These are phyloP conservation scores for Pseudogymnoascus sp. DNA, from an alignment of 2,329 filamentous ascomycete genomes.

Conservation along the genomic window DNA sequence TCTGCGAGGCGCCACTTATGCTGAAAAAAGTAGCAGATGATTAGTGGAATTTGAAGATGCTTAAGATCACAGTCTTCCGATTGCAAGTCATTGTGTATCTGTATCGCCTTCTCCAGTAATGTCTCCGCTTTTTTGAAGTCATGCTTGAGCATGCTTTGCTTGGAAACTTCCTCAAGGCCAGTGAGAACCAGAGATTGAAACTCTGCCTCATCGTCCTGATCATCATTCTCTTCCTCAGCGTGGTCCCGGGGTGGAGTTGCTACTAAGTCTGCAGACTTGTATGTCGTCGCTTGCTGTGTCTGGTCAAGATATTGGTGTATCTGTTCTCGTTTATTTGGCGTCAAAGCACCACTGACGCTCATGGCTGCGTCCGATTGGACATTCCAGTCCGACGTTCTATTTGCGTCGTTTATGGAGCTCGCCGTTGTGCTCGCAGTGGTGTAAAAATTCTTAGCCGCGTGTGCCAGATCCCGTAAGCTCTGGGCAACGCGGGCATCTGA, in stretches of 20 bases:
- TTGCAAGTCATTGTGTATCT: conserved; percentile 10
- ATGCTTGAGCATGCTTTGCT: conserved; percentile 20
- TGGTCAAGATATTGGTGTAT: conserved; percentile 17
- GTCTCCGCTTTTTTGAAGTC: conserved; percentile 22
- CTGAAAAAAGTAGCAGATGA: conserved; percentile 22
- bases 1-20: conserved; percentile 20
- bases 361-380: background rate
- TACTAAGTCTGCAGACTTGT: background rate
- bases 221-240: conserved; percentile 13
- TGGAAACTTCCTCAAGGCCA: conserved; percentile 22
- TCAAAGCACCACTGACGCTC: conserved; percentile 12
- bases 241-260: background rate
- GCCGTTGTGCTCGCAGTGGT: conserved; percentile 22
- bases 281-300: background rate
- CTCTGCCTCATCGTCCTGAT: conserved; percentile 17
- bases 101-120: conserved; percentile 20
- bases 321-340: conserved; percentile 16
- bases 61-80: conserved; percentile 11
- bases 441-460: conserved; percentile 24
- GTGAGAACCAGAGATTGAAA: conserved; percentile 18
- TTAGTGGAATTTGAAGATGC: conserved; percentile 20
- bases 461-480: conserved; percentile 21
- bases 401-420: conserved; percentile 16
- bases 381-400: conserved; percentile 7
- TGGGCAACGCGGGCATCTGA: conserved; percentile 15